Base-by-base conservation (phyloP, 768 basidiomycete species). In the Rhizopogon vesiculosus region DNA sequence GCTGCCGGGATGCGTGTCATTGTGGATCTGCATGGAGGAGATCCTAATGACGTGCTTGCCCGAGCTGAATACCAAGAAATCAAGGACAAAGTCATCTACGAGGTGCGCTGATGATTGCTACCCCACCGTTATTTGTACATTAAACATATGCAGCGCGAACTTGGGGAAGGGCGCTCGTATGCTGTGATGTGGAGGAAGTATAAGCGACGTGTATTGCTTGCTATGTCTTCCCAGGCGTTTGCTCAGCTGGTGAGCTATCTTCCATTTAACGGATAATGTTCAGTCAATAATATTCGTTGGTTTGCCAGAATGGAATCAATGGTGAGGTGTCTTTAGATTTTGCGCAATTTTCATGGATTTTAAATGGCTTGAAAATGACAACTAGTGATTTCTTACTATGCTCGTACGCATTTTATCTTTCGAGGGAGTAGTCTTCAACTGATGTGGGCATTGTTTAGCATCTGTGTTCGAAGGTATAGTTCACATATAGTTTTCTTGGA, bases 151-250 rank as follows among this genome's bases (percentile, higher is more conserved):
- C 51, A 95, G 91, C 85, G 89, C 13, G 84, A 85, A 46, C 80
- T 83, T 28, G 87, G 86, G 22, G 91, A 89, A 59, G 86, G 76
- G 43, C 80, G 92, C 45, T 80, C 85, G 2, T 98, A 98, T 71
- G 63, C 66, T 31, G 77, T 78, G 40, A 90, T 98, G 85, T 98
- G 94, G 93, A 83, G 71, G 62, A 81, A 82, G 62, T 97, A 98
- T 68, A 87, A 88, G 64, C 85, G 86, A 31, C 79, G 94, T 35
- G 93, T 98, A 10, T 68, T 97, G 59, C 82, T 98, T 45, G 95
- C 95, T 15, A 95, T 95, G 91, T 91, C 89, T 18, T 92, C 92
- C 54, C 95, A 97, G 69, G 90, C 91, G 42, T 96, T 97, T 71
- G 95, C 95, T 42, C 95, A 97, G 66, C 75, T 97, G 65, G 93